These are phyloP conservation scores for Candida suzukii DNA, from an alignment of 805 yeast species.

Conservation along the genomic window DNA sequence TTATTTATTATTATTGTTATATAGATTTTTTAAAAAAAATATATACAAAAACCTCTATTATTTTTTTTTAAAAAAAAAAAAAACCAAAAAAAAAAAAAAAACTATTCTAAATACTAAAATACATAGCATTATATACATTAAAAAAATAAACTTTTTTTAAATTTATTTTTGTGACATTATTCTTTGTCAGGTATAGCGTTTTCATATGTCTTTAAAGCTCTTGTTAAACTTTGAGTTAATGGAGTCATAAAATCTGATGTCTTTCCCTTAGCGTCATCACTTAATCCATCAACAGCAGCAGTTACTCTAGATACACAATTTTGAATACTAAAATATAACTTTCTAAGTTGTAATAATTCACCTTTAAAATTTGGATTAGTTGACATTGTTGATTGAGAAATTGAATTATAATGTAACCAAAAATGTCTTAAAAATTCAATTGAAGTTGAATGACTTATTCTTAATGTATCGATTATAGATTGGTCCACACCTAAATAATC, in stretches of 20 bases:
- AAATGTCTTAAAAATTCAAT: constrained; percentile 72
- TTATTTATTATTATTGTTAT: no score
- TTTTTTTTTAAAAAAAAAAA: no score
- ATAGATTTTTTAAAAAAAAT: no score
- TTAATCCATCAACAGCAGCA: constrained; percentile 14
- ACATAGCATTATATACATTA: no score
- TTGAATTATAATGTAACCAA: constrained; percentile 51
- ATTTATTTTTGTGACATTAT: no score
- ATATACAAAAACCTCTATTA: no score
- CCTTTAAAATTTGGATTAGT: constrained; percentile 24
- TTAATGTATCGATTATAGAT: constrained; percentile 39
- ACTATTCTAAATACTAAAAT: no score
- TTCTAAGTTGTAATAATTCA: constrained; percentile 29
- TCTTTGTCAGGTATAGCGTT: constrained; percentile 19
- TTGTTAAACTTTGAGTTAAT: constrained; percentile 32
- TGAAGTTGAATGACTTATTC: constrained; percentile 64
- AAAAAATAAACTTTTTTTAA: no score
- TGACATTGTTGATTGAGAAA: constrained; percentile 20
- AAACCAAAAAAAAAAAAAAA: no score
- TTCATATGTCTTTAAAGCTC: constrained; percentile 42
- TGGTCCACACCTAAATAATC: constrained; percentile 15
- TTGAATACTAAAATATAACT: constrained; percentile 39
- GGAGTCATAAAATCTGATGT: constrained; percentile 29
- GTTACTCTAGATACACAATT: constrained; percentile 41
- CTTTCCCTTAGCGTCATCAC: constrained; percentile 6